A percentile compares a stretch with the other conserved stretches of the same genome.
Evolutionary conservation across 352 stramenopile species (phyloP).

Genomic region (Phytophthora macrochlamydospora): DNA sequence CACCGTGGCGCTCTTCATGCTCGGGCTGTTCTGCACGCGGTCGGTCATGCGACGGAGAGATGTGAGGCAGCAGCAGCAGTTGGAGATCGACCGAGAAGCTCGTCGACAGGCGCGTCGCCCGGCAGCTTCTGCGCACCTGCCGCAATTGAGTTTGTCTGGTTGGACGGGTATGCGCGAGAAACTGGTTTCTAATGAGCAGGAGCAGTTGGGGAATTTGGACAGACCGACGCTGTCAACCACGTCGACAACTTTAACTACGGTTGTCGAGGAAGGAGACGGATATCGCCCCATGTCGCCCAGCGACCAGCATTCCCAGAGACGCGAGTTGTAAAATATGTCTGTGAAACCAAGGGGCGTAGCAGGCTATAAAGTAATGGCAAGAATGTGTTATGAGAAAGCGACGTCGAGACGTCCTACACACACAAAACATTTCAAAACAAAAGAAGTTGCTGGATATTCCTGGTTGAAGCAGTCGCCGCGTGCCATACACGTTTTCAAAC

Average conservation of each 20-base stretch:
- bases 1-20: slow-evolving; percentile 33
- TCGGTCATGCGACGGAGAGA: not conserved
- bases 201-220: slow-evolving; percentile 3
- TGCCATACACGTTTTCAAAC: no score
- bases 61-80: slow-evolving; percentile 9
- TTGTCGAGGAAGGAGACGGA: slow-evolving; percentile 44
- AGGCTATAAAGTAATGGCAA: not conserved
- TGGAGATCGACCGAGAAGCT: slow-evolving; percentile 10
- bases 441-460: no score
- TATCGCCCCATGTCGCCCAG: slow-evolving; percentile 43
- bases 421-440: no score
- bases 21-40: slow-evolving; percentile 19
- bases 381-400: no score
- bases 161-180: slow-evolving; percentile 59
- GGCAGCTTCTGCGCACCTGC: slow-evolving; percentile 21
- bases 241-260: slow-evolving; percentile 14
- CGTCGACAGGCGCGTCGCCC: slow-evolving; percentile 19
- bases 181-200: slow-evolving; percentile 40
- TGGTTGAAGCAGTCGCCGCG: no score
- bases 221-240: slow-evolving; percentile 24
- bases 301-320: slow-evolving; percentile 17
- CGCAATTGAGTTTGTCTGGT: slow-evolving; percentile 48
- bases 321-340: slow-evolving; percentile 26
- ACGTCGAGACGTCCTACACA: no score
- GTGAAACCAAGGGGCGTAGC: not conserved